Percentiles rank a stretch among this genome's conserved stretches.
These are phyloP conservation scores for Beauveria rudraprayagi DNA, from an alignment of 2,329 filamentous ascomycete genomes.

Conservation along the genomic window DNA sequence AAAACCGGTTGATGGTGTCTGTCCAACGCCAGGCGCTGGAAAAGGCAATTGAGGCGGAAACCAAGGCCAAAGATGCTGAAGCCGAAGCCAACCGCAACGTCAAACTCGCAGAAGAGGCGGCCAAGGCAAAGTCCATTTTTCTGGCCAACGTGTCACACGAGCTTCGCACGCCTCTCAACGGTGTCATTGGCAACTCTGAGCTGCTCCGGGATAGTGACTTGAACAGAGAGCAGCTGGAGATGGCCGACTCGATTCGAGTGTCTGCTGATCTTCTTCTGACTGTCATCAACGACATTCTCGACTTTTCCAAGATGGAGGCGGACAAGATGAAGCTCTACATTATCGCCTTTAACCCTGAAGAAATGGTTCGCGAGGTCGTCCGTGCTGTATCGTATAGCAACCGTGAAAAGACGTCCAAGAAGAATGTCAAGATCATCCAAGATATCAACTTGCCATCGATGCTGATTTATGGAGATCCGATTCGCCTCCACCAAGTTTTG, in stretches of 20 bases:
- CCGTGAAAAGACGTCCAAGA: constrained; percentile 52
- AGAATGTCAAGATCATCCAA: constrained; percentile 55
- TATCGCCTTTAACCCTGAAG: constrained; percentile 58
- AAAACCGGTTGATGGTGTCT: constrained; percentile 70
- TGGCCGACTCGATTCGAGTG: constrained; percentile 78
- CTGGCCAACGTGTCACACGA: constrained; percentile 75
- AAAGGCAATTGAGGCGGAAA: constrained; percentile 64
- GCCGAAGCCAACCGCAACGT: constrained; percentile 71
- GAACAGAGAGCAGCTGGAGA: constrained; percentile 70
- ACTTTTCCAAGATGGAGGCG: constrained; percentile 90
- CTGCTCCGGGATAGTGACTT: constrained; percentile 69
- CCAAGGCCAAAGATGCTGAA: constrained; percentile 69
- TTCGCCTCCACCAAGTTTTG: constrained; percentile 58
- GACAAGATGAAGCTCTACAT: constrained; percentile 77
- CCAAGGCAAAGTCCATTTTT: constrained; percentile 77
- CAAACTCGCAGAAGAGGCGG: constrained; percentile 73
- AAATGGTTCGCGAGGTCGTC: constrained; percentile 60
- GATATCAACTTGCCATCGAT: constrained; percentile 71
- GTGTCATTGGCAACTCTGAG: constrained; percentile 83
- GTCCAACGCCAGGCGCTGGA: constrained; percentile 66
- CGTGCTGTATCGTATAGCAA: constrained; percentile 60
- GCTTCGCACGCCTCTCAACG: constrained; percentile 73
- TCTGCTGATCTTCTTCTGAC: constrained; percentile 82
- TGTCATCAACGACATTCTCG: constrained; percentile 92
- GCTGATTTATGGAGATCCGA: constrained; percentile 58